These are phyloP conservation scores for Pleurotus pulmonarius DNA, from an alignment of 768 basidiomycete genomes.

Conservation along the genomic window DNA sequence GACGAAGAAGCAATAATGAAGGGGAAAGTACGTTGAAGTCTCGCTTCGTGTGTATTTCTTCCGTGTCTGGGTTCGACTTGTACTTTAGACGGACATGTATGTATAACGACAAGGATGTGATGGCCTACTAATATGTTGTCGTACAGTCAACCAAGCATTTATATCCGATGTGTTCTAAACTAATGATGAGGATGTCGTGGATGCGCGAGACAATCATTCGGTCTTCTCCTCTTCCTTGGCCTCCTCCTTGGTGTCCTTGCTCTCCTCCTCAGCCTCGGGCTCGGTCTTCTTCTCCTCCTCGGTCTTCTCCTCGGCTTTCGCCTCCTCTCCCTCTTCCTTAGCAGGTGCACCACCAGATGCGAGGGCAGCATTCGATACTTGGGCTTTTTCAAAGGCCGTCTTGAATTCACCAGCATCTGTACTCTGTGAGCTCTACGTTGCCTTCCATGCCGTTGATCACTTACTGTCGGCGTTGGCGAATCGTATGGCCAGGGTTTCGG, in stretches of 20 bases:
- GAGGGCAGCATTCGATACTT: constrained; percentile 58
- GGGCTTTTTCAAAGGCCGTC: constrained; percentile 81
- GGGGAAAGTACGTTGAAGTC: constrained; percentile 2
- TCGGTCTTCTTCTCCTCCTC: constrained; percentile 25
- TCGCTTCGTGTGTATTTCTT: constrained; percentile 4
- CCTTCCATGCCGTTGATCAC: constrained; percentile 24
- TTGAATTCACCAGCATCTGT: constrained; percentile 88
- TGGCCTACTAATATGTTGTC: background rate
- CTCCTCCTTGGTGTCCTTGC: constrained; percentile 29
- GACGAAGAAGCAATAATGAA: constrained; percentile 45
- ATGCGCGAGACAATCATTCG: background rate
- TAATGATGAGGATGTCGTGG: constrained; percentile 1
- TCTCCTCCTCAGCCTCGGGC: constrained; percentile 18
- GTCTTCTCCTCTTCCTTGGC: constrained; percentile 24
- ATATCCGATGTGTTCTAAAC: background rate
- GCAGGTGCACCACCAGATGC: constrained; percentile 22
- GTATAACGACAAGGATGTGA: background rate
- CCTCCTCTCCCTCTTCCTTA: constrained; percentile 18
- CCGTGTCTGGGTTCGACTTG: background rate
- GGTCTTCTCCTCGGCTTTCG: constrained; percentile 24
- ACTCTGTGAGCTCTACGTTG: background rate
- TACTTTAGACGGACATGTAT: constrained; percentile 1
- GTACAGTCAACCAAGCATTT: background rate
- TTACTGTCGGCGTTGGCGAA: constrained; percentile 95
- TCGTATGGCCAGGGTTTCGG: constrained; percentile 97